Base-by-base conservation (phyloP, 148 eudicot species). In the Vaccinium macrocarpon region DNA sequence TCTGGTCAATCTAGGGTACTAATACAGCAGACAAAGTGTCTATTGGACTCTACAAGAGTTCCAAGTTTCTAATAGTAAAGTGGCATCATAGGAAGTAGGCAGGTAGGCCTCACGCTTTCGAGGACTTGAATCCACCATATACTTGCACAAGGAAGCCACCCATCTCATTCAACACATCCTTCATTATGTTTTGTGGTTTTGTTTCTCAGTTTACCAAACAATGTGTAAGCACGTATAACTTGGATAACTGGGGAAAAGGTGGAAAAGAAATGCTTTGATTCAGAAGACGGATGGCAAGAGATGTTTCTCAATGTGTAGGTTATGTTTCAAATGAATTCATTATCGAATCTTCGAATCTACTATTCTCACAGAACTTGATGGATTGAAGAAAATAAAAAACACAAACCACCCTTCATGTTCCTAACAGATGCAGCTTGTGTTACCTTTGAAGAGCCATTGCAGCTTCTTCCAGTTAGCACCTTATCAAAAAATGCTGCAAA, bases 401-500 rank as follows among this genome's bases (percentile, higher is more conserved):
- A 32, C 15, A 19, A 71, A 53, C 18, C 32, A 29, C 5, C 71
- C 23, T 56, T 50, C 15, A 74, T 15, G 21, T 66, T 51, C 73
- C 57, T 21, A 64, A 62, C 48, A 49, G 4, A n/a, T n/a, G 48
- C 38, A 77, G 27, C 76, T 52, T 64, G 84, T 46, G 79, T 89
- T 91, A 96, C 99, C 99, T 93, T 92, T 27, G 91, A 89, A 87
- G 91, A 92, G 89, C 78, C 59, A 46, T 35, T 87, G 50, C 86
- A 83, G 53, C 76, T 88, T n/a, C 91, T 92, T 87, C 90, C 93
- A 64, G 70, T 86, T 42, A 93, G 89, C 68, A 91, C 73, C 53
- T 89, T 87, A 73, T 91, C 94, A 85, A 96, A 92, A 82, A 87
- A 83, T 59, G 94, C 98, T 95, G 95, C 86, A 90, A 79, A 85